phyloP scores from a whole-genome alignment of 75 land plant genomes.

The Pseudotsuga menziesii region DNA sequence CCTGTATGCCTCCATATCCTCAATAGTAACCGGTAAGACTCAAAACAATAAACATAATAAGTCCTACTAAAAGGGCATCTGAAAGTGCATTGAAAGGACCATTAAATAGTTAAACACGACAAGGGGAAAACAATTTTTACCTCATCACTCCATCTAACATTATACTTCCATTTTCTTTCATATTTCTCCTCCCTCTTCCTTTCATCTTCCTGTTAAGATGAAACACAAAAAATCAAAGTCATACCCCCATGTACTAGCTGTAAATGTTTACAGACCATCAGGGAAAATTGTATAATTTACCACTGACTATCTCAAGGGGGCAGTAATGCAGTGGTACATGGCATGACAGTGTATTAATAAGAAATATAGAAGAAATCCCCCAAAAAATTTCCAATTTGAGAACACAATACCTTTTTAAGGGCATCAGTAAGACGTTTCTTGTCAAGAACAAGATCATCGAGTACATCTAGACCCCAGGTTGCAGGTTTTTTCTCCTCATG shows the following conservation, averaged over 20 bases:
- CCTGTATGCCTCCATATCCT: conserved; percentile 96
- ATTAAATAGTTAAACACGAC: background rate
- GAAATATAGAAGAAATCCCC: background rate
- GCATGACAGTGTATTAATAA: background rate
- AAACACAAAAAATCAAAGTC: background rate
- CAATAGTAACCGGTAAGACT: conserved; percentile 68
- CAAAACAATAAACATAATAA: conserved; percentile 1
- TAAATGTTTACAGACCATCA: too few relatives aligned
- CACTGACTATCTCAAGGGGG: too few relatives aligned
- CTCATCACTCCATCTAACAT: conserved; percentile 88
- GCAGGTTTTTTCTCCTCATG: conserved; percentile 73
- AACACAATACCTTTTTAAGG: conserved; percentile 59
- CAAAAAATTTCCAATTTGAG: background rate
- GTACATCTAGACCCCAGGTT: conserved; percentile 84
- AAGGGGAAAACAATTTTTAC: conserved; percentile 23
- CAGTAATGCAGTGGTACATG: background rate
- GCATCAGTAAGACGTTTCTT: conserved; percentile 69
- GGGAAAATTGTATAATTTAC: too few relatives aligned
- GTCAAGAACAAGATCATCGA: conserved; percentile 73
- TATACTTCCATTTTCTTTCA: conserved; percentile 92
- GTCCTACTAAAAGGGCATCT: background rate
- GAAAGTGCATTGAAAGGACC: background rate
- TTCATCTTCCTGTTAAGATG: conserved; percentile 70
- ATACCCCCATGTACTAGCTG: too few relatives aligned
- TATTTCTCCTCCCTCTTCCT: conserved; percentile 80